A percentile compares a stretch with the other conserved stretches of the same genome.
Conservation (phyloP, 352 stramenopile genomes). For the Phytophthora constricta region DNA sequence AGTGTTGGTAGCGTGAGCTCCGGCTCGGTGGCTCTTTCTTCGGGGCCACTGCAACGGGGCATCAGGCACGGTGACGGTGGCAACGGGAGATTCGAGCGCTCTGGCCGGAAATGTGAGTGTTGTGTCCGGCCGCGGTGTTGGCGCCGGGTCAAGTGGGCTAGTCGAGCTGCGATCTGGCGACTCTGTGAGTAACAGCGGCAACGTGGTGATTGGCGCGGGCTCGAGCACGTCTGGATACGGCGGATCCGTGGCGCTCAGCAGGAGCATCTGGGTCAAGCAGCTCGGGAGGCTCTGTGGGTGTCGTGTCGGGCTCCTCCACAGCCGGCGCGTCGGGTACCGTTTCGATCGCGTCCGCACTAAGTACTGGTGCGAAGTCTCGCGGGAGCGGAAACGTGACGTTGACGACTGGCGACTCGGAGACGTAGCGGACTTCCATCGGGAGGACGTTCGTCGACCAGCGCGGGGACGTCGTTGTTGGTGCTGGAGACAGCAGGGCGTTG, state of each 20-base stretch:
- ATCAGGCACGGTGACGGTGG: slow-evolving; percentile 7
- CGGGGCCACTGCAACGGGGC: slow-evolving; percentile 10
- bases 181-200: slow-evolving; percentile 16
- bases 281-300: slow-evolving; percentile 20
- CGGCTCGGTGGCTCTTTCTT: slow-evolving; percentile 20
- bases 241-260: slow-evolving; percentile 16
- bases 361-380: slow-evolving; percentile 16
- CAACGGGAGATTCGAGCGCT: slow-evolving; percentile 9
- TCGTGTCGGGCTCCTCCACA: slow-evolving; percentile 20
- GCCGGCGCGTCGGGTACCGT: slow-evolving; percentile 17
- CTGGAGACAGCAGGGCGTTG: slow-evolving; percentile 19
- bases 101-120: slow-evolving; percentile 5
- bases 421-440: slow-evolving; percentile 25
- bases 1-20: slow-evolving; percentile 13
- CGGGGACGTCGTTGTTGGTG: slow-evolving; percentile 21
- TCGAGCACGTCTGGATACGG: slow-evolving; percentile 22
- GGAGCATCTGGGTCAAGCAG: slow-evolving; percentile 16
- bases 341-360: slow-evolving; percentile 19
- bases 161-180: slow-evolving; percentile 10
- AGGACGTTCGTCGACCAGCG: slow-evolving; percentile 23
- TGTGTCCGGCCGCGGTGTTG: slow-evolving; percentile 8
- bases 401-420: slow-evolving; percentile 27
- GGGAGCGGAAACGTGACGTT: slow-evolving; percentile 30
- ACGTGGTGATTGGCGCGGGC: slow-evolving; percentile 16
- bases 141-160: slow-evolving; percentile 2